phyloP scores from a whole-genome alignment of 139 green algal species.

The Chlamydomonas eustigma region DNA sequence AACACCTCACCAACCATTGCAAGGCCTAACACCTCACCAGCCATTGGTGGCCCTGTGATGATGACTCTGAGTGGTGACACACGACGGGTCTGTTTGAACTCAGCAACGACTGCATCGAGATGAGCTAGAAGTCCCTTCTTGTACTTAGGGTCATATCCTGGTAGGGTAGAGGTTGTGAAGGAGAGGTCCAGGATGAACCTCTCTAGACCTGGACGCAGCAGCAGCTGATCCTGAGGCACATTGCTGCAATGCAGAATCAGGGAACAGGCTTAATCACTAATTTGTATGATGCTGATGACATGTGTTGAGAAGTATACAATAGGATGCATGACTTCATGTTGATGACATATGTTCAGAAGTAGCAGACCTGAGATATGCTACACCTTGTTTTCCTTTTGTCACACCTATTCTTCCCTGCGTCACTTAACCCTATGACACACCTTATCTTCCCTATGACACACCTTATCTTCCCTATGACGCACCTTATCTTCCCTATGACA shows the following conservation, averaged over 20 bases:
- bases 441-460: neutral
- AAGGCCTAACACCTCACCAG: too few relatives aligned
- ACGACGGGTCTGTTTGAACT: conserved; percentile 15
- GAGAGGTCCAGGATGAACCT: conserved; percentile 15
- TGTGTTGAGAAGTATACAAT: too few relatives aligned
- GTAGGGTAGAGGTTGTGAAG: neutral
- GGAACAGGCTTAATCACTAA: too few relatives aligned
- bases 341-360: too few relatives aligned
- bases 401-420: neutral
- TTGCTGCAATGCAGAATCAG: neutral
- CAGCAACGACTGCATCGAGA: neutral
- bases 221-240: conserved; percentile 3
- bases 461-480: neutral
- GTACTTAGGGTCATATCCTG: conserved; percentile 5
- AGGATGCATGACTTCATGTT: too few relatives aligned
- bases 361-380: too few relatives aligned
- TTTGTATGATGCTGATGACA: too few relatives aligned
- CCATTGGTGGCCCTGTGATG: conserved; percentile 36
- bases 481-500: neutral
- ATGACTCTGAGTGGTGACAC: conserved; percentile 39
- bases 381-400: neutral
- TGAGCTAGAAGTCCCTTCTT: conserved; percentile 21
- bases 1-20: too few relatives aligned
- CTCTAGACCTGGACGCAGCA: neutral
- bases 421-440: neutral